Evolutionary conservation across 164 flowering plant species (phyloP), one percentile per base, ranked within the genome.

Genomic region (Macadamia tetraphylla): DNA sequence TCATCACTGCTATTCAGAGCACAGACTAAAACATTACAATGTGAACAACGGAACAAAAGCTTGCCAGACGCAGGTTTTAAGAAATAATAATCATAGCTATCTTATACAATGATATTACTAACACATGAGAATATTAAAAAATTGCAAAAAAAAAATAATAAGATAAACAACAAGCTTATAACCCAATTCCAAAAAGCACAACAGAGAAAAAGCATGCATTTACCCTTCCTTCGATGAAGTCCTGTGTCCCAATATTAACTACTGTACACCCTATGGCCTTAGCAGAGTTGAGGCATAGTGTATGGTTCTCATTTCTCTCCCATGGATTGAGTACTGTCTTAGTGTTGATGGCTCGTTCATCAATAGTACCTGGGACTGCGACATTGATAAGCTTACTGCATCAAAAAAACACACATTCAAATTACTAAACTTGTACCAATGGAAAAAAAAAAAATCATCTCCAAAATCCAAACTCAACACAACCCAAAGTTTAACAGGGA

Each of bases 261-360:
- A 89, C 86, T 35, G 95, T 87, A 74, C 95, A 89, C 53, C 95
- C 95, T 75, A 89, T 87, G 35, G 95, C 95, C 75, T 89, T 89
- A 9, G 89, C 91, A 68, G 95, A 89, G 75, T 89, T 89, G 62
- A 89, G 92, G 75, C 92, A 87, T 1, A 89, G 81, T 0, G 92
- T 89, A 71, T 89, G 95, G 71, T 89, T 89, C 68, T 89, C 95
- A 71, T 86, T 89, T 70, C 92, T 79, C 74, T 89, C 95, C 95
- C 95, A 89, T n/a, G 95, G 95, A 72, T 89, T 89, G 30, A 89
- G 92, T 58, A 78, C 32, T 62, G 77, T 81, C 77, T 89, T 89
- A 12, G 89, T 89, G 73, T 89, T 89, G 67, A 89, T 86, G 3
- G 92, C 92, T 12, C 95, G 85, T 66, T 87, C 95, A 74, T 89